Base-by-base conservation (phyloP, 768 basidiomycete genomes). In the Pilatotrama ljubarskyi region DNA sequence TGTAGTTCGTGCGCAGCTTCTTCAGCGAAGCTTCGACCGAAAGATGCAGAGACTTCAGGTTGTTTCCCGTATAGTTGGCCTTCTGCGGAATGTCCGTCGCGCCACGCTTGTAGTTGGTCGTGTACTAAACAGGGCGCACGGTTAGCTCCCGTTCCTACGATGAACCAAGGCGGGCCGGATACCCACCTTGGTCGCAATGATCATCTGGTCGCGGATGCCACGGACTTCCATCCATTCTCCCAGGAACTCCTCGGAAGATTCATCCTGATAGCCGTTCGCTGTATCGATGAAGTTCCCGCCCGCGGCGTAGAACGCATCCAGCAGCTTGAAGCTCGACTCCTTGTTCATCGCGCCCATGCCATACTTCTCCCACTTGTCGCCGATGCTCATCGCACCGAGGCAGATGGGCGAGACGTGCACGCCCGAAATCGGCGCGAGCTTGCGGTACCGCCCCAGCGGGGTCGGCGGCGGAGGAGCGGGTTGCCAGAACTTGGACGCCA, bases 201-300 rank as follows among this genome's bases (percentile, higher is more conserved):
- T 71, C n/a, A 83, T 74, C 48, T 81, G 78, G 59, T 83, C 78
- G 40, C 82, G 72, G 54, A 76, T 74, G 0, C 71, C 73, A n/a
- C 79, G 71, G 26, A 62, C 49, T 59, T 77, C 75, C 66, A 77
- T 78, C 80, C 82, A 83, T 63, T 82, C 81, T n/a, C 80, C 81
- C 20, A 82, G 72, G 67, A 79, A 78, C 50, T 64, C 61, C 66
- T 89, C 85, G 3, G 82, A 84, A n/a, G 76, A 66, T 59, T 81
- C 84, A 57, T 84, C 78, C 62, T 86, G 83, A 55, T 82, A 82
- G 63, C 66, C 70, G 53, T 78, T 82, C 13, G 80, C 76, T 2
- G 81, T 81, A 29, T 80, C 78, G 65, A 82, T 78, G 57, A 76
- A 77, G 70, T 82, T 80, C 1, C 82, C 82, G 14, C 82, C 82